phyloP scores from a whole-genome alignment of 768 basidiomycete species.

The Tylopilus rubrobrunneus region DNA sequence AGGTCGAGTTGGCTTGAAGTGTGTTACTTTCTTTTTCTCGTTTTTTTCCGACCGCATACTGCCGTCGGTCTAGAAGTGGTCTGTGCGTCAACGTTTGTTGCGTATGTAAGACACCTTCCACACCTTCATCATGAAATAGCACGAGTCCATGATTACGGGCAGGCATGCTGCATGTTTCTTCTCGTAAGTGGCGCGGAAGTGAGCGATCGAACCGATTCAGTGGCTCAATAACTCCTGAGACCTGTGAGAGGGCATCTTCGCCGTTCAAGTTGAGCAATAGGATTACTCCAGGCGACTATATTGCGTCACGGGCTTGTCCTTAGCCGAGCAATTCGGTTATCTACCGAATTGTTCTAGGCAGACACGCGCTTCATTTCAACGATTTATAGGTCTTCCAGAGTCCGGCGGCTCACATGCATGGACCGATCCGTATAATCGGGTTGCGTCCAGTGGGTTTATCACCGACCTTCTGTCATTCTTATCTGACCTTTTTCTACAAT shows the following conservation, averaged over 20 bases:
- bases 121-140: constrained; percentile 14
- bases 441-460: background rate
- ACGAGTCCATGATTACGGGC: constrained; percentile 12
- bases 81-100: constrained; percentile 17
- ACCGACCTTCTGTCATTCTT: background rate
- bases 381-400: background rate
- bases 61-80: constrained; percentile 8
- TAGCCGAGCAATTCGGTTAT: constrained; percentile 12
- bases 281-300: constrained; percentile 21
- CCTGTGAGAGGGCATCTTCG: constrained; percentile 11
- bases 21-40: background rate
- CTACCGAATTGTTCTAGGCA: constrained; percentile 1
- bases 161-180: constrained; percentile 21
- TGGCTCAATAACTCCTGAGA: constrained; percentile 17
- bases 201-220: constrained; percentile 17
- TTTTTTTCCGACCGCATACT: background rate
- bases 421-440: constrained; percentile 2
- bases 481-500: too few species aligned
- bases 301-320: constrained; percentile 20
- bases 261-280: constrained; percentile 6
- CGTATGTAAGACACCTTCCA: constrained; percentile 24
- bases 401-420: background rate
- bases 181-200: constrained; percentile 33
- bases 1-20: constrained; percentile 50
- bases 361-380: background rate